A percentile compares a stretch with the other conserved stretches of the same genome.
These are phyloP conservation scores for Rubroboletus satanas DNA, from an alignment of 768 basidiomycete genomes.

Conservation along the genomic window DNA sequence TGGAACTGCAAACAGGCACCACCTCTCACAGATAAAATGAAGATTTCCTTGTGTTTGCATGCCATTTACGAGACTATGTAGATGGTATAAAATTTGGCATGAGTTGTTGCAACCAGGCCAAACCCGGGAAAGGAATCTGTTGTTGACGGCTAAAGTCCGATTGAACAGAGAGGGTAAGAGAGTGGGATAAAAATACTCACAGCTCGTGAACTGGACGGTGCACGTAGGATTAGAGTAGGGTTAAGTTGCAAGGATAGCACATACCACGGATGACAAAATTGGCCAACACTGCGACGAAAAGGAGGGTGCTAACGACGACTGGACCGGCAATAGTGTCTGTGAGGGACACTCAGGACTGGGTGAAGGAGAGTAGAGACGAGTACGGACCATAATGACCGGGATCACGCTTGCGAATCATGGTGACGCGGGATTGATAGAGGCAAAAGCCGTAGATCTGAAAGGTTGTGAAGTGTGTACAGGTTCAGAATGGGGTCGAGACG, in stretches of 20 bases:
- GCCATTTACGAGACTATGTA: not conserved
- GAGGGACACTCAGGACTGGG: not conserved
- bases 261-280: conserved; percentile 87
- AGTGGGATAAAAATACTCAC: conserved; percentile 33
- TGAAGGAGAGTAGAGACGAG: conserved; percentile 14
- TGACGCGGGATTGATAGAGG: conserved; percentile 84
- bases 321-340: conserved; percentile 83
- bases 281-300: conserved; percentile 83
- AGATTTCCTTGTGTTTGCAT: not conserved
- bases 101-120: conserved; percentile 22
- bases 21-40: not conserved
- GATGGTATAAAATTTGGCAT: conserved; percentile 21
- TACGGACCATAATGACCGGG: conserved; percentile 80
- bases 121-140: conserved; percentile 29
- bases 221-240: conserved; percentile 4
- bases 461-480: not conserved
- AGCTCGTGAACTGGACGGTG: conserved; percentile 51
- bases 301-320: conserved; percentile 69
- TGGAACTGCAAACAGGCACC: not conserved
- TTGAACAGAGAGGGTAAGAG: not conserved
- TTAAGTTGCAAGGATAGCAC: conserved; percentile 21
- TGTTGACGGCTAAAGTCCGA: conserved; percentile 22
- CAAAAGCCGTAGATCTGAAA: conserved; percentile 77
- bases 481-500: not conserved
- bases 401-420: conserved; percentile 86